A percentile compares a stretch with the other conserved stretches of the same genome.
phyloP scores from a whole-genome alignment of 768 basidiomycete genomes.

The Coprinopsis strossmayeri region DNA sequence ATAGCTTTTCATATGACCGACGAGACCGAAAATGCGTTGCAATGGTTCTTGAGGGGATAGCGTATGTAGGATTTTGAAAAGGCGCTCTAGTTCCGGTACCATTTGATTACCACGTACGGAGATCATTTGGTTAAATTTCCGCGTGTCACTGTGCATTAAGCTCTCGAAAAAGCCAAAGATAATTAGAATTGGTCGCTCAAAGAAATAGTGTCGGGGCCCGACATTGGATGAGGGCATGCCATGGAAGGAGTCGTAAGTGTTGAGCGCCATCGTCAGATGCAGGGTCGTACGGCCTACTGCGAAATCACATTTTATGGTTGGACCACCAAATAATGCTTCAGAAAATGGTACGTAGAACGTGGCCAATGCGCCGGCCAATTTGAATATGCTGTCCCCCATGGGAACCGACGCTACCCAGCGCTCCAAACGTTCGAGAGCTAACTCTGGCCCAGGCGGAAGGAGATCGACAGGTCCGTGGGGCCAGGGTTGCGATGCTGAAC shows the following conservation, averaged over 20 bases:
- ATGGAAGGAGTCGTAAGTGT: not conserved
- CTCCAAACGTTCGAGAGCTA: constrained; percentile 6
- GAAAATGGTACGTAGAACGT: constrained; percentile 9
- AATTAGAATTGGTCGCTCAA: not conserved
- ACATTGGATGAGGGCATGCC: not conserved
- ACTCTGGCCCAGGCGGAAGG: constrained; percentile 11
- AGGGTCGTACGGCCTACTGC: not conserved
- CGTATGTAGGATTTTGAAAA: not conserved
- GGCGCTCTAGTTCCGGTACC: not conserved
- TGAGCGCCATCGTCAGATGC: not conserved
- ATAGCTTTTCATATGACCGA: not conserved
- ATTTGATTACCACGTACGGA: not conserved
- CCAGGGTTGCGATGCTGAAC: constrained; percentile 2
- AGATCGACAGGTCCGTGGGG: constrained; percentile 12
- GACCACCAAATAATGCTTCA: constrained; percentile 7
- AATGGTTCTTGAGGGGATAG: not conserved
- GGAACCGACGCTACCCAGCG: constrained; percentile 8
- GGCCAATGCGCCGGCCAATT: constrained; percentile 8
- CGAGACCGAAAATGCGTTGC: not conserved
- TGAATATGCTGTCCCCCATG: constrained; percentile 9
- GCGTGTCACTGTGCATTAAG: not conserved
- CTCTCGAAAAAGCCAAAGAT: not conserved
- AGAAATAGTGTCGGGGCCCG: not conserved
- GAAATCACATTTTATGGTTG: not conserved
- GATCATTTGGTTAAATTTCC: not conserved